These are phyloP conservation scores for Microbotryum scabiosae DNA, from an alignment of 1,284 basidiomycete genomes.

Conservation along the genomic window DNA sequence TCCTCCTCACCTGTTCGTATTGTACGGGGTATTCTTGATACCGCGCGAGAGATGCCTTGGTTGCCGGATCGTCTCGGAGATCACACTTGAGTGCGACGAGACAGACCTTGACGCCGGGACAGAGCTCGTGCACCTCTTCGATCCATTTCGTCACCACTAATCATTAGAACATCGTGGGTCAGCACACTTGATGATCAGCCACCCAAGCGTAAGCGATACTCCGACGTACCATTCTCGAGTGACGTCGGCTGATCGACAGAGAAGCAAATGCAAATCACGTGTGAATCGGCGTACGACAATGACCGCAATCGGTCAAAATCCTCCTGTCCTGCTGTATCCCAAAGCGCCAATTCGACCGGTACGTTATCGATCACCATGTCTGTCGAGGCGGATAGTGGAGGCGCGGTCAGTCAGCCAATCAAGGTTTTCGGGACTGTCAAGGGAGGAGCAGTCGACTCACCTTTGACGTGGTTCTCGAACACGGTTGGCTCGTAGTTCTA, in stretches of 20 bases:
- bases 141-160: conserved; percentile 56
- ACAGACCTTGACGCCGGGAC: conserved; percentile 85
- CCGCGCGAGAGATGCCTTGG: conserved; percentile 59
- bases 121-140: conserved; percentile 73
- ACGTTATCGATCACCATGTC: conserved; percentile 74
- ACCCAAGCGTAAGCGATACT: neutral
- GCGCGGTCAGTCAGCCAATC: too few species aligned
- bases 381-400: conserved; percentile 5
- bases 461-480: conserved; percentile 36
- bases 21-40: conserved; percentile 62
- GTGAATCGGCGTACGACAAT: conserved; percentile 86
- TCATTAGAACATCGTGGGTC: neutral
- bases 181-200: conserved; percentile 4
- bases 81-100: conserved; percentile 93
- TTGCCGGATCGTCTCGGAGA: conserved; percentile 65
- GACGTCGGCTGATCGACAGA: conserved; percentile 87
- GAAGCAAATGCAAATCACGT: conserved; percentile 85
- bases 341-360: conserved; percentile 77
- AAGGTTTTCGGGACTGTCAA: neutral
- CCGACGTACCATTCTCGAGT: conserved; percentile 68
- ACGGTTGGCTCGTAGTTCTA: conserved; percentile 38
- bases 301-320: conserved; percentile 89
- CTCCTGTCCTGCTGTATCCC: conserved; percentile 98
- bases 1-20: conserved; percentile 58
- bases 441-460: conserved; percentile 5